Percentiles rank a stretch among this genome's conserved stretches.
These are phyloP conservation scores for Fistulifera pelliculosa DNA, from an alignment of 108 stramenopile genomes.

Conservation along the genomic window DNA sequence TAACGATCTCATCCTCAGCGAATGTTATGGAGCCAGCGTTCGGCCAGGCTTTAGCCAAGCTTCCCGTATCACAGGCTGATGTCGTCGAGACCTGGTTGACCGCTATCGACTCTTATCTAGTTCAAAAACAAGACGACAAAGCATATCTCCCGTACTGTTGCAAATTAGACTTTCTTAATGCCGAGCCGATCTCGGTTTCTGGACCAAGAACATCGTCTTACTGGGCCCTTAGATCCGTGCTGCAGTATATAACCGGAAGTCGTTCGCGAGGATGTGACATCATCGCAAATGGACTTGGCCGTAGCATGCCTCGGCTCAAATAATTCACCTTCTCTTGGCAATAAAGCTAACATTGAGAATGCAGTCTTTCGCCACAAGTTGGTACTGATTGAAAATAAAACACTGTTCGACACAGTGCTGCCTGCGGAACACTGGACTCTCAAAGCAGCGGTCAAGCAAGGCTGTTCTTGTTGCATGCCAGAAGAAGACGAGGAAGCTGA, in stretches of 20 bases:
- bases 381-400: constrained; percentile 78
- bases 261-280: constrained; percentile 36
- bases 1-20: constrained; percentile 24
- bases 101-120: constrained; percentile 62
- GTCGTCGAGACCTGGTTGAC: constrained; percentile 72
- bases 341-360: constrained; percentile 46
- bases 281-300: constrained; percentile 43
- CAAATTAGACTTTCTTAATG: constrained; percentile 51
- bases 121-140: constrained; percentile 65
- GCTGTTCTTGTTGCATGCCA: constrained; percentile 19
- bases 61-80: constrained; percentile 50
- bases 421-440: constrained; percentile 47
- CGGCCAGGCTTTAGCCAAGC: constrained; percentile 28
- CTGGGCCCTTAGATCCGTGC: constrained; percentile 53
- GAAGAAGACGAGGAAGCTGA: constrained; percentile 21
- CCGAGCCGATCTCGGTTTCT: not conserved
- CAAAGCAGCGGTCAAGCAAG: constrained; percentile 16
- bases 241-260: constrained; percentile 71
- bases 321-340: constrained; percentile 6
- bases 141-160: constrained; percentile 71
- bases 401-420: constrained; percentile 65
- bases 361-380: constrained; percentile 70
- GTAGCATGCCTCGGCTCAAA: constrained; percentile 30
- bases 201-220: not conserved
- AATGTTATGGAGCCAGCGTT: constrained; percentile 23